A percentile compares a stretch with the other conserved stretches of the same genome.
These are phyloP conservation scores for Tuctoria greenei DNA, from an alignment of 176 grass and related monocot species.

Conservation along the genomic window DNA sequence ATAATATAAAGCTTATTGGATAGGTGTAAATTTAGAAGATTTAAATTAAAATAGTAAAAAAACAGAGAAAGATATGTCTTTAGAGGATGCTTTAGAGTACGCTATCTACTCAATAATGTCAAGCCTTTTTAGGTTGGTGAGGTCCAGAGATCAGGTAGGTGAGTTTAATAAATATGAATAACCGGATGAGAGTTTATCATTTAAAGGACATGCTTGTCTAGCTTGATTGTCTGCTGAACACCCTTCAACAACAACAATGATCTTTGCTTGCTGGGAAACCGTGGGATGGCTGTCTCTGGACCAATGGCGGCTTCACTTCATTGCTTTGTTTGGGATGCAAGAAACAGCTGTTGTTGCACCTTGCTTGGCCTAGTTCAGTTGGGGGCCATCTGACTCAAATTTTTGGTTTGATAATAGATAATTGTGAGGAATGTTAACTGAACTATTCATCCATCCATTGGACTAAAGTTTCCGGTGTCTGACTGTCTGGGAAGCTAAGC, in stretches of 20 bases:
- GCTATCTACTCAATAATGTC: background rate
- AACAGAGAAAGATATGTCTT: too few relatives aligned
- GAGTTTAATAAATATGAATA: constrained; percentile 8
- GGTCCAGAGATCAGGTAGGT: constrained; percentile 20
- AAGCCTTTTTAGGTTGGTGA: constrained; percentile 12
- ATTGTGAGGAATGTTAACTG: background rate
- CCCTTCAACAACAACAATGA: background rate
- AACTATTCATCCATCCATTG: background rate
- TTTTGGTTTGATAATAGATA: background rate
- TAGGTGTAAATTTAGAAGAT: too few relatives aligned
- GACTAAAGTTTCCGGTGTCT: background rate
- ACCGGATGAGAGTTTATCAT: background rate
- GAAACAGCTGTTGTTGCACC: background rate
- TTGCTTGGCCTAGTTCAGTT: background rate
- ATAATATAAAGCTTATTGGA: too few relatives aligned
- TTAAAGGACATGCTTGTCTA: background rate
- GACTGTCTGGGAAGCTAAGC: background rate
- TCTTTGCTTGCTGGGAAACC: constrained; percentile 25
- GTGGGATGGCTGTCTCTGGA: background rate
- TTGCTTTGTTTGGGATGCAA: constrained; percentile 40
- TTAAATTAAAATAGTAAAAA: too few relatives aligned
- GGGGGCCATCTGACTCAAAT: background rate
- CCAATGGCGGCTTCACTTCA: constrained; percentile 10
- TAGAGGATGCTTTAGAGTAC: too few relatives aligned
- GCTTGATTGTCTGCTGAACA: constrained; percentile 4